A percentile compares a stretch with the other conserved stretches of the same genome.
Conservation (phyloP, 2,329 filamentous ascomycete species). For the Fusarium piperis region DNA sequence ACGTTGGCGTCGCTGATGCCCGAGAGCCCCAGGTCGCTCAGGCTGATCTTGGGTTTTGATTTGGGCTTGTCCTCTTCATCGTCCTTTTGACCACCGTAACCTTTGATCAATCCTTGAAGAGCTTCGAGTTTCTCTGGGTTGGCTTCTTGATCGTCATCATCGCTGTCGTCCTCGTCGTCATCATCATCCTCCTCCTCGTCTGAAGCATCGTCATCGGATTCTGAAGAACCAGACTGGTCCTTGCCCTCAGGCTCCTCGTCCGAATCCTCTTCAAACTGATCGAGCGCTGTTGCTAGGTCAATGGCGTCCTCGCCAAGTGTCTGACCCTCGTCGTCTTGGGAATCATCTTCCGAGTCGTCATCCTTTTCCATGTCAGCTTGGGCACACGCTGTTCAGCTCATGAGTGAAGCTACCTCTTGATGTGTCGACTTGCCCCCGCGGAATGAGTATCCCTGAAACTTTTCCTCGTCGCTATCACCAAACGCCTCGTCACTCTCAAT, state of each 20-base stretch:
- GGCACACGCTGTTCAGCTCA: neutral
- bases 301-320: conserved; percentile 69
- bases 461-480: conserved; percentile 87
- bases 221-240: conserved; percentile 56
- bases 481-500: conserved; percentile 82
- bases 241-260: conserved; percentile 60
- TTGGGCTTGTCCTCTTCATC: conserved; percentile 58
- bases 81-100: conserved; percentile 71
- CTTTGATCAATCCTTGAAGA: conserved; percentile 74
- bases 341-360: conserved; percentile 67
- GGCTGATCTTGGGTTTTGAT: conserved; percentile 73
- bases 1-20: conserved; percentile 78
- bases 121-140: conserved; percentile 69
- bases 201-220: conserved; percentile 54
- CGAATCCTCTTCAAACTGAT: conserved; percentile 62
- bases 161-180: conserved; percentile 59
- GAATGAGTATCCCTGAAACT: conserved; percentile 77
- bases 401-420: conserved; percentile 37
- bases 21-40: conserved; percentile 78
- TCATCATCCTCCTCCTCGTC: conserved; percentile 57
- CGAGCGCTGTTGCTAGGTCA: conserved; percentile 65
- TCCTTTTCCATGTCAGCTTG: conserved; percentile 47
- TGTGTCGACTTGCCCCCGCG: conserved; percentile 56
- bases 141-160: conserved; percentile 55
- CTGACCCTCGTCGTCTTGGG: conserved; percentile 63